phyloP scores from a whole-genome alignment of 208 protist species.

The Strigomonas culicis region DNA sequence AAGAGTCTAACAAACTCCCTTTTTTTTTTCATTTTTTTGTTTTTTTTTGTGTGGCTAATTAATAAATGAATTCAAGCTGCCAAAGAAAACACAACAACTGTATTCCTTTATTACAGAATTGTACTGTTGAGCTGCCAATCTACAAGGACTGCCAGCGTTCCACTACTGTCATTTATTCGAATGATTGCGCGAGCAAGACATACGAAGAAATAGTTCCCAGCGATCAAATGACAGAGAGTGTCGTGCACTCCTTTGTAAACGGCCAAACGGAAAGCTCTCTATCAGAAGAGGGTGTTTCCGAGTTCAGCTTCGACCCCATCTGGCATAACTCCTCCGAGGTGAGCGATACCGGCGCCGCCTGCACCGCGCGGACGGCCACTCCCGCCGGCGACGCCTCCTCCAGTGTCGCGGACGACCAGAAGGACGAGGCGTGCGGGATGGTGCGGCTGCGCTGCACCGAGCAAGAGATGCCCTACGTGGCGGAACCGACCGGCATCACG shows the following conservation, averaged over 20 bases:
- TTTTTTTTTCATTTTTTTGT: conserved; percentile 9
- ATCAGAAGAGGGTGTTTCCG: too few species aligned
- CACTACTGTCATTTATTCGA: too few species aligned
- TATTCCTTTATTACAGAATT: conserved; percentile 2
- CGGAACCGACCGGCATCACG: not conserved
- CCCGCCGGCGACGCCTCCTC: not conserved
- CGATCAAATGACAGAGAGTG: too few species aligned
- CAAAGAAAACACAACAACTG: too few species aligned
- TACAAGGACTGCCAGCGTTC: too few species aligned
- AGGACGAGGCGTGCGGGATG: not conserved
- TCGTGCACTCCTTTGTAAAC: too few species aligned
- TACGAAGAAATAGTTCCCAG: too few species aligned
- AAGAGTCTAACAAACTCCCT: not conserved
- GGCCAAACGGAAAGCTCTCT: too few species aligned
- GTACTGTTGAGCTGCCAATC: too few species aligned
- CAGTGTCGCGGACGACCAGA: not conserved
- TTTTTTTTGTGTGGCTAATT: too few species aligned
- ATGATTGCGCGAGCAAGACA: too few species aligned
- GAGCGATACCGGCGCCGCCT: not conserved
- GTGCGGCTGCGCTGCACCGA: not conserved
- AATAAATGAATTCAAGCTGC: too few species aligned
- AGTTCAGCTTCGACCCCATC: not conserved
- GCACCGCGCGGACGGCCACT: not conserved
- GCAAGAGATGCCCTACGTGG: not conserved
- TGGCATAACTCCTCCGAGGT: not conserved